These are phyloP conservation scores for Fusarium decemcellulare DNA, from an alignment of 2,329 filamentous ascomycete species.

Conservation along the genomic window DNA sequence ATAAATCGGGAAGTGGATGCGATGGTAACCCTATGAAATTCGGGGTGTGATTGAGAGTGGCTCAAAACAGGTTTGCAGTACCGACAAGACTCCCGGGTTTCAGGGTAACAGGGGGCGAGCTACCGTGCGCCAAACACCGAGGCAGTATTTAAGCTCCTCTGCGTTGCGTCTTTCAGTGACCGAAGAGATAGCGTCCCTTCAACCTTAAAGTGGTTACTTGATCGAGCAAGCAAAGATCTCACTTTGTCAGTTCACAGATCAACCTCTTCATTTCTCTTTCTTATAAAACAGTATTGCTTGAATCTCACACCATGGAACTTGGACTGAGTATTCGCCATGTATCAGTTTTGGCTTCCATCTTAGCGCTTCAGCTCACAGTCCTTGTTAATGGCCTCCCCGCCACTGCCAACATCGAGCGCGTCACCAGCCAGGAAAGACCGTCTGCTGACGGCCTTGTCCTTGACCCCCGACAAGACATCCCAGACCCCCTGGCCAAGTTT, in stretches of 20 bases:
- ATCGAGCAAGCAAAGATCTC: neutral
- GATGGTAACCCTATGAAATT: neutral
- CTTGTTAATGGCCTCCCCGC: neutral
- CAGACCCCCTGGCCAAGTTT: neutral
- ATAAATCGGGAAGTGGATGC: neutral
- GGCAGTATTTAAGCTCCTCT: neutral
- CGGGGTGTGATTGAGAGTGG: neutral
- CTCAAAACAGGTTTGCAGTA: neutral
- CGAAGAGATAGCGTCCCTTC: too few relatives aligned
- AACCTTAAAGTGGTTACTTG: too few relatives aligned
- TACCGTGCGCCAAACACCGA: neutral
- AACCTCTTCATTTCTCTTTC: neutral
- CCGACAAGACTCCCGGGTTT: neutral
- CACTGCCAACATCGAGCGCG: neutral
- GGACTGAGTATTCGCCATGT: neutral
- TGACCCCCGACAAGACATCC: constrained; percentile 2
- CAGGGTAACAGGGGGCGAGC: neutral
- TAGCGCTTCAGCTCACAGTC: neutral
- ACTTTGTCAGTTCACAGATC: neutral
- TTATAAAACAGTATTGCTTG: neutral
- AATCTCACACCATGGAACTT: neutral
- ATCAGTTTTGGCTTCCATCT: neutral
- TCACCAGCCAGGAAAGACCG: neutral
- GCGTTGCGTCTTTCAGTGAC: neutral
- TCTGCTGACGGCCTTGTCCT: neutral